These are phyloP conservation scores for Saccharata proteae DNA, from an alignment of 2,329 filamentous ascomycete genomes.

Conservation along the genomic window DNA sequence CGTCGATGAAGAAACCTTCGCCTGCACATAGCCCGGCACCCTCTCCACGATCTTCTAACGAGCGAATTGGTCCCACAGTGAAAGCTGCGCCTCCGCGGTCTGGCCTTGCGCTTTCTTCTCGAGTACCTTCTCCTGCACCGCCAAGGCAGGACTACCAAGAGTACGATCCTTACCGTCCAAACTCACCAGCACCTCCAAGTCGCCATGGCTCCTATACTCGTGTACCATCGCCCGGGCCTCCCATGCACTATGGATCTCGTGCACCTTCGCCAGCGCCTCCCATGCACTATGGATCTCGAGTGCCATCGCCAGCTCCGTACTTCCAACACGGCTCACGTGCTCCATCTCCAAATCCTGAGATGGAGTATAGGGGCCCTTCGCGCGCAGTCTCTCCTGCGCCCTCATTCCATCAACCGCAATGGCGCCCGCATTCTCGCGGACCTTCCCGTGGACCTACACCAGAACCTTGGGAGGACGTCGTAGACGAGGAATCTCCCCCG, in stretches of 20 bases:
- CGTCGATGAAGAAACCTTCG: slow-evolving; percentile 36
- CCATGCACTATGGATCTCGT: slow-evolving; percentile 8
- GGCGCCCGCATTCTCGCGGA: background rate
- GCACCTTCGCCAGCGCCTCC: slow-evolving; percentile 21
- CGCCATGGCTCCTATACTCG: background rate
- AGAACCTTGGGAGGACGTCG: slow-evolving; percentile 19
- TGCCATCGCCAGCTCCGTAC: slow-evolving; percentile 26
- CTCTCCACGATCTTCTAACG: slow-evolving; percentile 8
- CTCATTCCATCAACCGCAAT: background rate
- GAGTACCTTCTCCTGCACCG: slow-evolving; percentile 12
- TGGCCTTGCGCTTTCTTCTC: slow-evolving; percentile 1
- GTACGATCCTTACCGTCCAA: slow-evolving; percentile 21
- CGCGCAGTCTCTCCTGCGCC: slow-evolving; percentile 9
- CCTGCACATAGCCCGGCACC: slow-evolving; percentile 19
- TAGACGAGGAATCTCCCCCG: slow-evolving; percentile 55
- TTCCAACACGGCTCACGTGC: slow-evolving; percentile 8
- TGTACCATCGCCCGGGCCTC: background rate
- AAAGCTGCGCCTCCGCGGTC: background rate
- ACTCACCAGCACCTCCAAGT: slow-evolving; percentile 25
- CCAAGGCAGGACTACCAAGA: slow-evolving; percentile 13
- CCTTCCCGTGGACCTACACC: slow-evolving; percentile 9
- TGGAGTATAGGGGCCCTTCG: slow-evolving; percentile 9
- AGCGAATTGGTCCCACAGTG: background rate
- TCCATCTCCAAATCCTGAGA: slow-evolving; percentile 13
- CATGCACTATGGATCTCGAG: slow-evolving; percentile 26